phyloP scores from a whole-genome alignment of 2,329 filamentous ascomycete genomes.

The Cercospora sp. region DNA sequence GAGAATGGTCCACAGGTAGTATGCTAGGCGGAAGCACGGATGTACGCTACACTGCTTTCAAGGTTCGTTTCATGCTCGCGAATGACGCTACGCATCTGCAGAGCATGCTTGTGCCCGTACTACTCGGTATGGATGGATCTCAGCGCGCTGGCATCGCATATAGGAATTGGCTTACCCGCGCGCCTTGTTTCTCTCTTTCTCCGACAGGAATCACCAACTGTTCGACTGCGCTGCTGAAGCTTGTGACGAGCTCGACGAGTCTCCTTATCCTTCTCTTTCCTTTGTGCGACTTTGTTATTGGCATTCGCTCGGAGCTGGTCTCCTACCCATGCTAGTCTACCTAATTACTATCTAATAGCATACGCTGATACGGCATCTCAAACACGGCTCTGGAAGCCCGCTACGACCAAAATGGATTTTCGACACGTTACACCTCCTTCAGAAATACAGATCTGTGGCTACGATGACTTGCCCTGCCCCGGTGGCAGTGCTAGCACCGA shows the following conservation, averaged over 20 bases:
- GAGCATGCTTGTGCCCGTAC: constrained; percentile 22
- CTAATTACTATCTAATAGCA: constrained; percentile 32
- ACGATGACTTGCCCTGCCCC: constrained; percentile 32
- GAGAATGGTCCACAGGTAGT: constrained; percentile 14
- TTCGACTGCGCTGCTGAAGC: constrained; percentile 25
- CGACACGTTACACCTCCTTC: constrained; percentile 50
- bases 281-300: constrained; percentile 40
- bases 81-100: constrained; percentile 27
- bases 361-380: constrained; percentile 14
- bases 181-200: constrained; percentile 22
- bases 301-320: constrained; percentile 47
- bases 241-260: constrained; percentile 43
- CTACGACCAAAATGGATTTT: constrained; percentile 43
- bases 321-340: constrained; percentile 35
- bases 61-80: constrained; percentile 32
- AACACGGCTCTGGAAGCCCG: constrained; percentile 24
- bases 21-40: constrained; percentile 24
- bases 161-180: constrained; percentile 26
- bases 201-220: constrained; percentile 30
- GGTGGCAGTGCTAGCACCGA: constrained; percentile 37
- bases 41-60: constrained; percentile 29
- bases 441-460: constrained; percentile 34
- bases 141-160: constrained; percentile 27
- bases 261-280: constrained; percentile 40
- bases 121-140: constrained; percentile 25